A percentile compares a stretch with the other conserved stretches of the same genome.
Evolutionary conservation across 129 eudicot genomes (phyloP).

Genomic region (Lactuca sativa): DNA sequence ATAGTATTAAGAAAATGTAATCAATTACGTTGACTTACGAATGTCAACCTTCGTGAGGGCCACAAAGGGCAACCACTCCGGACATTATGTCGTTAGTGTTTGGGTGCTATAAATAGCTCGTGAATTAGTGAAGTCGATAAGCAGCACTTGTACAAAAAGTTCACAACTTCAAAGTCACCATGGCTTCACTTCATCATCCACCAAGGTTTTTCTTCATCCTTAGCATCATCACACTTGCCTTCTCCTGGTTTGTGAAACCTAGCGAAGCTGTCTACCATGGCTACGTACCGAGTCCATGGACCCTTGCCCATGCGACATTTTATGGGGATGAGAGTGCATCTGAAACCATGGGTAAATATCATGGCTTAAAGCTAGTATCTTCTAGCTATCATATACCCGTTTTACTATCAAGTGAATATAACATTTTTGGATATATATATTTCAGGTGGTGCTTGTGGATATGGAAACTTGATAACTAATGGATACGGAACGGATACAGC

Average conservation of each 20-base stretch:
- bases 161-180: constrained; percentile 10
- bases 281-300: constrained; percentile 51
- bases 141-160: background rate
- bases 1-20: background rate
- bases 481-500: constrained; percentile 82
- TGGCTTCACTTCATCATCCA: constrained; percentile 41
- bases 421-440: background rate
- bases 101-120: background rate
- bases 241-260: constrained; percentile 28
- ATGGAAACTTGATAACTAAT: constrained; percentile 58
- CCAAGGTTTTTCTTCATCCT: constrained; percentile 28
- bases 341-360: constrained; percentile 64
- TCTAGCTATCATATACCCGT: background rate
- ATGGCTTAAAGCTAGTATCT: no score
- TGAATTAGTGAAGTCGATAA: constrained; percentile 18
- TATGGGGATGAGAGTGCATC: constrained; percentile 67
- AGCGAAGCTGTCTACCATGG: constrained; percentile 26
- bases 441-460: constrained; percentile 93
- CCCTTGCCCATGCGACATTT: constrained; percentile 13
- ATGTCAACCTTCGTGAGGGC: constrained; percentile 38
- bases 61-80: constrained; percentile 29
- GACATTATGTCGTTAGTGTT: background rate
- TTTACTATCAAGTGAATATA: no score
- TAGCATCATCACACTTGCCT: constrained; percentile 19
- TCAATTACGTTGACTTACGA: constrained; percentile 14